Conservation (phyloP, 129 eudicot genomes). For the Kitagawia praeruptora region DNA sequence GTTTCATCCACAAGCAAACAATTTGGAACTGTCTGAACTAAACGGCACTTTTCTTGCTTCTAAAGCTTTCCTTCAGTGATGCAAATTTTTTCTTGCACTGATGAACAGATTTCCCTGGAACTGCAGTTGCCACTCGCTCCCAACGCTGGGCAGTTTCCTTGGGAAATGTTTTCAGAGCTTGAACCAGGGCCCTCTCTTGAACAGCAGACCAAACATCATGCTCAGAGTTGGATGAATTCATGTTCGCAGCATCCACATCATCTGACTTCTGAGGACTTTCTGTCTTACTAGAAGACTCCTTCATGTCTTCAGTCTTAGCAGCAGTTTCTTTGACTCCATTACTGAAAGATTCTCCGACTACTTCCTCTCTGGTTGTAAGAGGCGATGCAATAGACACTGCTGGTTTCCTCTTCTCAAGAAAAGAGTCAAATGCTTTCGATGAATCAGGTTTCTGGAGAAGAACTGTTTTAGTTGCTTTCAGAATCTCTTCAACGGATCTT, state of each 20-base stretch:
- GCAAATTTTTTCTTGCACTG: constrained; percentile 88
- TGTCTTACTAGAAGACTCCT: constrained; percentile 17
- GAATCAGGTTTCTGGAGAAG: constrained; percentile 92
- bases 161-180: constrained; percentile 86
- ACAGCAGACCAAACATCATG: constrained; percentile 70
- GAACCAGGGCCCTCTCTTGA: constrained; percentile 76
- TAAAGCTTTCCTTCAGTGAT: constrained; percentile 67
- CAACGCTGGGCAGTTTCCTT: constrained; percentile 79
- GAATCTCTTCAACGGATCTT: constrained; percentile 83
- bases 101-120: constrained; percentile 82
- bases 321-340: constrained; percentile 12
- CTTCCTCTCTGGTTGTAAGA: constrained; percentile 64
- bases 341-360: constrained; percentile 28
- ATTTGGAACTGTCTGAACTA: constrained; percentile 9
- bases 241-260: constrained; percentile 20
- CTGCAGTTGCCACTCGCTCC: constrained; percentile 93
- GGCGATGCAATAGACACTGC: constrained; percentile 65
- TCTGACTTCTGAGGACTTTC: constrained; percentile 14
- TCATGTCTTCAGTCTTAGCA: constrained; percentile 9
- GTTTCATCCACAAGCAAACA: background rate
- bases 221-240: constrained; percentile 31
- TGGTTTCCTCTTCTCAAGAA: constrained; percentile 90
- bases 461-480: constrained; percentile 86
- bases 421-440: constrained; percentile 85
- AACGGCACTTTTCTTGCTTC: constrained; percentile 54